Percentiles rank a stretch among this genome's conserved stretches.
phyloP scores from a whole-genome alignment of 495 filamentous ascomycete genomes.

The Daldinia caldariorum region DNA sequence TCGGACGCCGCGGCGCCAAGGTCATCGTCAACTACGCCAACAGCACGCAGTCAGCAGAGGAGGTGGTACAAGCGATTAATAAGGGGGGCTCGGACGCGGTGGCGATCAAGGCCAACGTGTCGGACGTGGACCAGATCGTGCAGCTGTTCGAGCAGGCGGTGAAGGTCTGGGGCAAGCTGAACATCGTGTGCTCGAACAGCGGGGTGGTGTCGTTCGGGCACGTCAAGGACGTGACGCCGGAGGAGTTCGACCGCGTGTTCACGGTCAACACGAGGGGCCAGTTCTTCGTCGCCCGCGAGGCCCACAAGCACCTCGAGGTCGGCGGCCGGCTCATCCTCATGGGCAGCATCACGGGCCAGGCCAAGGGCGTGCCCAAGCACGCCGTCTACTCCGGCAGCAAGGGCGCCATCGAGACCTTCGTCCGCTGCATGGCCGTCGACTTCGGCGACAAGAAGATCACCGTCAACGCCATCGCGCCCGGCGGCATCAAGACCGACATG shows the following conservation, averaged over 20 bases:
- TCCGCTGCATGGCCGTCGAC: slow-evolving; percentile 76
- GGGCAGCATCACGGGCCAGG: slow-evolving; percentile 62
- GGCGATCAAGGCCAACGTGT: slow-evolving; percentile 80
- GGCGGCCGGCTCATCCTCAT: slow-evolving; percentile 75
- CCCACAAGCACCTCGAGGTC: slow-evolving; percentile 71
- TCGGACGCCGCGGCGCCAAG: slow-evolving; percentile 74
- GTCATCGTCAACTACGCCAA: slow-evolving; percentile 83
- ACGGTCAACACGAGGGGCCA: slow-evolving; percentile 79
- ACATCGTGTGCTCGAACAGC: slow-evolving; percentile 79
- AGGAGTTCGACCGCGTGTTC: slow-evolving; percentile 80
- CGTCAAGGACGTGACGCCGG: slow-evolving; percentile 75
- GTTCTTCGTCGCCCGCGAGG: slow-evolving; percentile 85
- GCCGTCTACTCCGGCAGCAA: slow-evolving; percentile 80
- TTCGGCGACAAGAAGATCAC: slow-evolving; percentile 78
- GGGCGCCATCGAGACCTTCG: slow-evolving; percentile 81
- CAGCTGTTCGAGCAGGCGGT: slow-evolving; percentile 65
- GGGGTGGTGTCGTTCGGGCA: slow-evolving; percentile 72
- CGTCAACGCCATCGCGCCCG: slow-evolving; percentile 79
- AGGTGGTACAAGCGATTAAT: slow-evolving; percentile 65
- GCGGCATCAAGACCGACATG: slow-evolving; percentile 85
- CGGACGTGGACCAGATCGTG: slow-evolving; percentile 69
- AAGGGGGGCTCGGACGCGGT: slow-evolving; percentile 65
- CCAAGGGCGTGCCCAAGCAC: slow-evolving; percentile 73
- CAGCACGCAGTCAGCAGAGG: slow-evolving; percentile 67
- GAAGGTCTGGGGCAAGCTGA: slow-evolving; percentile 71